Evolutionary conservation across 306 rosid genomes (phyloP).

Genomic region (Astragalus membranaceus): DNA sequence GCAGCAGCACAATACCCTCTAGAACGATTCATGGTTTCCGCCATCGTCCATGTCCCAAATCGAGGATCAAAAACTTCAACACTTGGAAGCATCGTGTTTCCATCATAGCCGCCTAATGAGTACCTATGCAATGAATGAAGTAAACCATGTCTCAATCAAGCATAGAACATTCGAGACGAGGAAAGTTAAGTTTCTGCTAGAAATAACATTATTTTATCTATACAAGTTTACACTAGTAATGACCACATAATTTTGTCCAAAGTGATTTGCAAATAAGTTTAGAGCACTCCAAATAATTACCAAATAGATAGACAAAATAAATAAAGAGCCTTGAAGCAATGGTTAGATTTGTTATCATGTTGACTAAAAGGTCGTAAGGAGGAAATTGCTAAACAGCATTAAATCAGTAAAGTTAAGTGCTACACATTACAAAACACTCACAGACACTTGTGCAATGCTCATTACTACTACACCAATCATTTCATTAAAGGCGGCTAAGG

Average conservation of each 20-base stretch:
- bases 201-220: not conserved
- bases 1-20: conserved; percentile 75
- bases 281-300: not conserved
- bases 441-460: not conserved
- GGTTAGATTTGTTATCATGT: not conserved
- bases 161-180: too few species aligned
- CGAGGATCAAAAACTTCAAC: conserved; percentile 81
- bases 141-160: not conserved
- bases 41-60: conserved; percentile 54
- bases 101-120: conserved; percentile 71
- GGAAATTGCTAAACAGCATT: not conserved
- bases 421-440: not conserved
- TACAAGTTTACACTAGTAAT: not conserved
- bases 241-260: not conserved
- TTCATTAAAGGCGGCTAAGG: conserved; percentile 1
- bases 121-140: conserved; percentile 37
- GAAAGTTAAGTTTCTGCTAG: not conserved
- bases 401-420: not conserved
- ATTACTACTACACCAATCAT: not conserved
- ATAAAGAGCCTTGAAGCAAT: not conserved
- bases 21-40: conserved; percentile 50
- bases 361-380: not conserved
- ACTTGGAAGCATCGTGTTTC: conserved; percentile 50
- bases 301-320: not conserved
- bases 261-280: conserved; percentile 2